phyloP scores from a whole-genome alignment of 805 yeast species.

The Candida schatavii region DNA sequence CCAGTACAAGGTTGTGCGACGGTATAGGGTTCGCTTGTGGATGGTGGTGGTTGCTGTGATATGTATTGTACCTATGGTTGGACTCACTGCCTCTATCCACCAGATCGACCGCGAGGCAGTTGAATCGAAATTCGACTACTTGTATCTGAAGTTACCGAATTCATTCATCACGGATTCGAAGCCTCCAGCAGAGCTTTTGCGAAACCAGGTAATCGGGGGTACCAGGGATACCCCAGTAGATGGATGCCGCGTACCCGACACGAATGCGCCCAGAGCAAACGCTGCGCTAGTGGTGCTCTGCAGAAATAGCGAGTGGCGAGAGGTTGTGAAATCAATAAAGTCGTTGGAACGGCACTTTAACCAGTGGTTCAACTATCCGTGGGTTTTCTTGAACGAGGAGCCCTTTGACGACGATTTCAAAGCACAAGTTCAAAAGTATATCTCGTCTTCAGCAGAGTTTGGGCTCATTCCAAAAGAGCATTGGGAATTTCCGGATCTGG shows the following conservation, averaged over 20 bases:
- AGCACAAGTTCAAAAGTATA: slow-evolving; percentile 45
- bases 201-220: no score
- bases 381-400: slow-evolving; percentile 84
- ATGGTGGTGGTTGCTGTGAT: no score
- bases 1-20: background rate
- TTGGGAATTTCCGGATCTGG: slow-evolving; percentile 63
- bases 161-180: no score
- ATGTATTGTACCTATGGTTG: no score
- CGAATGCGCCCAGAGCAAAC: slow-evolving; percentile 51
- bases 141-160: no score
- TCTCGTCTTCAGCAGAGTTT: slow-evolving; percentile 65
- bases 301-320: slow-evolving; percentile 73
- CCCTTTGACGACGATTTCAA: slow-evolving; percentile 68
- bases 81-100: no score
- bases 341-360: slow-evolving; percentile 86
- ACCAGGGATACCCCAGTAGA: slow-evolving; percentile 8
- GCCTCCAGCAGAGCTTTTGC: no score
- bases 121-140: background rate
- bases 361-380: slow-evolving; percentile 92
- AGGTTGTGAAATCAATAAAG: slow-evolving; percentile 69
- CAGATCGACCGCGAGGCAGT: background rate
- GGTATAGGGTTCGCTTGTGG: no score
- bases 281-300: slow-evolving; percentile 86
- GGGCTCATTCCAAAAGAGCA: slow-evolving; percentile 56
- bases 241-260: slow-evolving; percentile 54